phyloP scores from a whole-genome alignment of 352 stramenopile species.

The Phytophthora colocasiae region DNA sequence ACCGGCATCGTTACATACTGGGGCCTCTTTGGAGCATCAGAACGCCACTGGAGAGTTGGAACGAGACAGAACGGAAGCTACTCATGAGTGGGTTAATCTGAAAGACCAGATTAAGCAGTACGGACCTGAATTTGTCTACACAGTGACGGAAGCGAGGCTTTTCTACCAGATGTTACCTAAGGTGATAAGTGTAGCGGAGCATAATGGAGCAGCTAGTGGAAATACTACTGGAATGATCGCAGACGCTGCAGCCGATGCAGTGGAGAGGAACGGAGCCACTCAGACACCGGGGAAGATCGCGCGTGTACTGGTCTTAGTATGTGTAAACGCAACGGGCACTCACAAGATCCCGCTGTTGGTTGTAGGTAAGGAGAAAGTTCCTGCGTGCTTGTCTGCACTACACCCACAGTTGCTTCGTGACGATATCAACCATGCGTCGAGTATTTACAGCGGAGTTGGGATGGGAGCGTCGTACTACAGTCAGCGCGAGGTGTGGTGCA shows the following conservation, averaged over 20 bases:
- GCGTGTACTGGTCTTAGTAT: constrained; percentile 55
- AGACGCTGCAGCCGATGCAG: neutral
- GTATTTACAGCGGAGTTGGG: constrained; percentile 9
- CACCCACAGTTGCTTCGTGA: constrained; percentile 20
- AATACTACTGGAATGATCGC: constrained; percentile 10
- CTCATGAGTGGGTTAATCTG: constrained; percentile 34
- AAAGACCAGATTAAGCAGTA: constrained; percentile 38
- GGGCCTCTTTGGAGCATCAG: constrained; percentile 1
- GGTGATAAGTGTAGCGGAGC: neutral
- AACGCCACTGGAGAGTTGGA: constrained; percentile 10
- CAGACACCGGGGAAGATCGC: constrained; percentile 28
- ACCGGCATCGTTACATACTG: constrained; percentile 37
- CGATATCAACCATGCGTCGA: neutral
- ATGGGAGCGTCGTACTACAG: constrained; percentile 41
- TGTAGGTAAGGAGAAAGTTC: constrained; percentile 51
- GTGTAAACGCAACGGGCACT: constrained; percentile 55
- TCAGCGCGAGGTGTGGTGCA: constrained; percentile 64
- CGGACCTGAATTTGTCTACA: constrained; percentile 57
- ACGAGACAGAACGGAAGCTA: constrained; percentile 9
- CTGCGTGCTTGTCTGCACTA: constrained; percentile 25
- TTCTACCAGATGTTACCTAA: constrained; percentile 62
- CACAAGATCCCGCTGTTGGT: constrained; percentile 66
- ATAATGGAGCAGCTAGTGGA: neutral
- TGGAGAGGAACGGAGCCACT: constrained; percentile 7
- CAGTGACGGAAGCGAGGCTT: constrained; percentile 53